These are phyloP conservation scores for Paraphoma chrysanthemicola DNA, from an alignment of 2,329 filamentous ascomycete genomes.

Conservation along the genomic window DNA sequence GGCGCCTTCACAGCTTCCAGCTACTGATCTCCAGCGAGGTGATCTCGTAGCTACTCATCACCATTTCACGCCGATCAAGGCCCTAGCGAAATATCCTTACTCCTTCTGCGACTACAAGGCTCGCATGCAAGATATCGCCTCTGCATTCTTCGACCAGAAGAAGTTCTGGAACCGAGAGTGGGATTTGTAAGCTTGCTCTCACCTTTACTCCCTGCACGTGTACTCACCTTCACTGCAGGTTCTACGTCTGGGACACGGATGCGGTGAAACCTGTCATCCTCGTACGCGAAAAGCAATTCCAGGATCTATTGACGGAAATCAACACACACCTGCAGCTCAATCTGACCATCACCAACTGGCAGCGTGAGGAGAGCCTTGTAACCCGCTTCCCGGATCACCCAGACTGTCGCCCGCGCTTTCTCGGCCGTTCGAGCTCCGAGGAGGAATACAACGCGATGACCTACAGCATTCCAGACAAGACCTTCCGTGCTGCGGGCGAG, in stretches of 20 bases:
- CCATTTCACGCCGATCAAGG: constrained; percentile 51
- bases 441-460: constrained; percentile 52
- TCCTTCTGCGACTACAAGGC: constrained; percentile 63
- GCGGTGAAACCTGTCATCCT: constrained; percentile 66
- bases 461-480: constrained; percentile 20
- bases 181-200: constrained; percentile 71
- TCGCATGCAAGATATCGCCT: constrained; percentile 55
- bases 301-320: constrained; percentile 68
- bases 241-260: constrained; percentile 66
- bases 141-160: constrained; percentile 63
- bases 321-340: constrained; percentile 62
- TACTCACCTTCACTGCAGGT: constrained; percentile 55
- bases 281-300: constrained; percentile 71
- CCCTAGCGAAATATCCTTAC: constrained; percentile 65
- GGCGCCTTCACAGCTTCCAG: constrained; percentile 18
- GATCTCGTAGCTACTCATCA: constrained; percentile 41
- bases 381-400: constrained; percentile 67
- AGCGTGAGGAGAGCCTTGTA: constrained; percentile 63
- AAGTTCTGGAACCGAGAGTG: constrained; percentile 69
- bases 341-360: constrained; percentile 65
- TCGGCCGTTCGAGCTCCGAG: constrained; percentile 63
- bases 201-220: constrained; percentile 23
- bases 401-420: constrained; percentile 70
- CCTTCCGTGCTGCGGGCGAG: constrained; percentile 25
- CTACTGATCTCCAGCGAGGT: constrained; percentile 29